Conservation (phyloP, 2,329 filamentous ascomycete species). For the Sporothrix dimorphospora region DNA sequence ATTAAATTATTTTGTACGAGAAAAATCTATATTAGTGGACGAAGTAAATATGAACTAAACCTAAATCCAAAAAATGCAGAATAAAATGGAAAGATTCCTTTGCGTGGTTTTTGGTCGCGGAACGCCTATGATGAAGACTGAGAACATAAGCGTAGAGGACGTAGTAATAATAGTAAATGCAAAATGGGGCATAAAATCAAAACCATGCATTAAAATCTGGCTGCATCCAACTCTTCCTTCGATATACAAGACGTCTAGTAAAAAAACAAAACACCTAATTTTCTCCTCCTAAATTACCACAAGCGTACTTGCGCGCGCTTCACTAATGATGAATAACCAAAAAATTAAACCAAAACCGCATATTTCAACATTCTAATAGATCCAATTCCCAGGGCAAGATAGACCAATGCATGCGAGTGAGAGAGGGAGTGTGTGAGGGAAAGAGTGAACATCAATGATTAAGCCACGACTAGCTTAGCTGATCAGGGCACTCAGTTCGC, state of each 20-base stretch:
- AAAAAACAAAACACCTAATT: neutral
- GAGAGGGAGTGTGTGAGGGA: neutral
- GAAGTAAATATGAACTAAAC: neutral
- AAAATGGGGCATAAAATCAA: neutral
- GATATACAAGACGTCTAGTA: neutral
- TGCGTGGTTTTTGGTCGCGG: neutral
- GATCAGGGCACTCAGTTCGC: slow-evolving; percentile 55
- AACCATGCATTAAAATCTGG: slow-evolving; percentile 2
- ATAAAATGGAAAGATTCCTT: neutral
- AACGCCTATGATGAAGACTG: slow-evolving; percentile 29
- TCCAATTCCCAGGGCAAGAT: neutral
- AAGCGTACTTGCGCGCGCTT: slow-evolving; percentile 16
- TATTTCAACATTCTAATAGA: slow-evolving; percentile 3
- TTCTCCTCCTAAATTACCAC: neutral
- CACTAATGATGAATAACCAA: slow-evolving; percentile 8
- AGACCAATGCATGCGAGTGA: neutral
- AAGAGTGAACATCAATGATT: neutral
- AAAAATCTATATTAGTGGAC: neutral
- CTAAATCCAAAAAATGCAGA: neutral
- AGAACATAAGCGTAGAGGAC: neutral
- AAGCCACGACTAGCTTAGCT: slow-evolving; percentile 37
- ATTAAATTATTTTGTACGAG: too few species aligned
- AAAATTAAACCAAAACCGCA: slow-evolving; percentile 26
- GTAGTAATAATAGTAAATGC: neutral
- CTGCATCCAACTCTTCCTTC: slow-evolving; percentile 1